These are phyloP conservation scores for Tolypocladium pustulatum DNA, from an alignment of 2,329 filamentous ascomycete genomes.

Conservation along the genomic window DNA sequence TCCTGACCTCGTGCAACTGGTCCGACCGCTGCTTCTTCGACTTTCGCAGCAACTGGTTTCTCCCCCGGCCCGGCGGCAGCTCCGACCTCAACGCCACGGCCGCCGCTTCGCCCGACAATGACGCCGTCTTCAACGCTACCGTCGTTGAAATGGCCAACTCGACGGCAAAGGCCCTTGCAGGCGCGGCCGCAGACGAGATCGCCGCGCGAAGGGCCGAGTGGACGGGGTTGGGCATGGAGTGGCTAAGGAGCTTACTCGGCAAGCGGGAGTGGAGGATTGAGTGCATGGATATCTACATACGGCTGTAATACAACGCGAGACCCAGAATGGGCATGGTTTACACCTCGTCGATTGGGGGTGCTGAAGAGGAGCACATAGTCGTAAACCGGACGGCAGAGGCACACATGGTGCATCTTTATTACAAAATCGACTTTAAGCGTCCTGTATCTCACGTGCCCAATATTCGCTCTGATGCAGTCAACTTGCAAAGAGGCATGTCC, in stretches of 20 bases:
- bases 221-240: constrained; percentile 73
- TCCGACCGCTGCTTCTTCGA: constrained; percentile 89
- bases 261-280: constrained; percentile 83
- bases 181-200: constrained; percentile 54
- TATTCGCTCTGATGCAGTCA: background rate
- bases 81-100: constrained; percentile 13
- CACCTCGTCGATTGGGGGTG: background rate
- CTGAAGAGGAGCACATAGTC: background rate
- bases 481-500: background rate
- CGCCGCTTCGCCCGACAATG: constrained; percentile 1
- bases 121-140: constrained; percentile 33
- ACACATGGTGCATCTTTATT: background rate
- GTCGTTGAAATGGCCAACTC: constrained; percentile 52
- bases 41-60: constrained; percentile 85
- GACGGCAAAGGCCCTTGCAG: constrained; percentile 57
- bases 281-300: constrained; percentile 79
- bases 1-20: constrained; percentile 85
- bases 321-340: background rate
- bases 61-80: constrained; percentile 48
- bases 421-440: background rate
- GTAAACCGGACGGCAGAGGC: background rate
- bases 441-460: background rate
- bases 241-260: constrained; percentile 73
- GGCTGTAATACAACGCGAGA: constrained; percentile 30
- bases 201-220: constrained; percentile 49